Conservation (phyloP, 2,329 filamentous ascomycete genomes). For the Trichoderma afroharzianum region DNA sequence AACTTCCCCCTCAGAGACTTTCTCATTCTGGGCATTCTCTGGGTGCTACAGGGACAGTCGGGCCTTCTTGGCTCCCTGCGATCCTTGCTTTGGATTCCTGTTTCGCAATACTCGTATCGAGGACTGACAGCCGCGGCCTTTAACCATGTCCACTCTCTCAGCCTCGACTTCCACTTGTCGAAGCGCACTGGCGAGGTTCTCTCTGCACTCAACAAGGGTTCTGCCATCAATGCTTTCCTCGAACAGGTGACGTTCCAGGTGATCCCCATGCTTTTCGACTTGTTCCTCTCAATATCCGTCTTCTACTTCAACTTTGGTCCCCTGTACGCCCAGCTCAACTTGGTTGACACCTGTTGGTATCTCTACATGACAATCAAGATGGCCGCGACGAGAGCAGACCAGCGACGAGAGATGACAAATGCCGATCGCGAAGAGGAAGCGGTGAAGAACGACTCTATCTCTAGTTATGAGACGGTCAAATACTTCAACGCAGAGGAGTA, state of each 20-base stretch:
- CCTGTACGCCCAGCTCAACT: slow-evolving; percentile 85
- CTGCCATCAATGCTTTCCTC: slow-evolving; percentile 91
- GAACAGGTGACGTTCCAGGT: slow-evolving; percentile 97
- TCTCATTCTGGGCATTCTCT: slow-evolving; percentile 55
- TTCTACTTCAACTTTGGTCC: slow-evolving; percentile 63
- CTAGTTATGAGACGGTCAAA: slow-evolving; percentile 95
- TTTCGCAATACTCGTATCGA: slow-evolving; percentile 94
- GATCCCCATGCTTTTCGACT: slow-evolving; percentile 88
- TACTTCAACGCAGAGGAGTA: slow-evolving; percentile 84
- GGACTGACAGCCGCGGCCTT: slow-evolving; percentile 93
- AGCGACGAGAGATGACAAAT: slow-evolving; percentile 91
- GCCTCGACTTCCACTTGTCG: slow-evolving; percentile 91
- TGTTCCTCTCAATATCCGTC: slow-evolving; percentile 73
- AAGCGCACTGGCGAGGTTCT: slow-evolving; percentile 96
- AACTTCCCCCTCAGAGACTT: slow-evolving; percentile 37
- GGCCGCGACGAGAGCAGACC: slow-evolving; percentile 87
- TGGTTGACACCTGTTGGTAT: slow-evolving; percentile 91
- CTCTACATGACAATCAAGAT: slow-evolving; percentile 95
- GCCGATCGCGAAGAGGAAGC: slow-evolving; percentile 93
- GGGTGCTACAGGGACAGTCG: slow-evolving; percentile 85
- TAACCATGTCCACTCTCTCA: slow-evolving; percentile 93
- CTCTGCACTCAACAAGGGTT: slow-evolving; percentile 93
- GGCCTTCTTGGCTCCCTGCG: slow-evolving; percentile 80
- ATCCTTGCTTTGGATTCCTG: slow-evolving; percentile 89
- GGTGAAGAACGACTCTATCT: slow-evolving; percentile 97